These are phyloP conservation scores for Syzygium aromaticum DNA, from an alignment of 345 rosid genomes.

Conservation along the genomic window DNA sequence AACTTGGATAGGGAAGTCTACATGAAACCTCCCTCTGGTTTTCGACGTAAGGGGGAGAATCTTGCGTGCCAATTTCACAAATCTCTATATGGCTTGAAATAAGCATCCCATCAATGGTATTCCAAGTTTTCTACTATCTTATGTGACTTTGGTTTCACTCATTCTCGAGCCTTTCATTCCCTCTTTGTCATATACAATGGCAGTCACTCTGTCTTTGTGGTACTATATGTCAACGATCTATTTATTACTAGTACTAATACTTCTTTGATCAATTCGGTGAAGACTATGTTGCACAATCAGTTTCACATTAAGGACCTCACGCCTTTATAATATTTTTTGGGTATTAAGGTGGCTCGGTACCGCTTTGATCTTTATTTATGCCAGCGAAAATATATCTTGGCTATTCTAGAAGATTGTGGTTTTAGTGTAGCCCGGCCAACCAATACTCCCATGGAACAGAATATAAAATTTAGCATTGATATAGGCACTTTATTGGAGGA, in stretches of 20 bases:
- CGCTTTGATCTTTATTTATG: not conserved
- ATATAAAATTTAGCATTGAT: not conserved
- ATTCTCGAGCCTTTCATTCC: not conserved
- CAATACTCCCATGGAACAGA: not conserved
- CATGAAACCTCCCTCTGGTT: not conserved
- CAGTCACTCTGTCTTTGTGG: not conserved
- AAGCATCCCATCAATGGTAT: not conserved
- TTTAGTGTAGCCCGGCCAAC: not conserved
- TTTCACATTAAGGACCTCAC: conserved; percentile 4
- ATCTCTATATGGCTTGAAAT: not conserved
- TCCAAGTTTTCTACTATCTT: not conserved
- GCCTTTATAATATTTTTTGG: not conserved
- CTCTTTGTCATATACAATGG: not conserved
- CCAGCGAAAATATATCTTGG: not conserved
- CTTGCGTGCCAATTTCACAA: not conserved
- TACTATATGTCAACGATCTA: conserved; percentile 1
- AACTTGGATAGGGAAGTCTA: not conserved
- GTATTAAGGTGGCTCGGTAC: not conserved
- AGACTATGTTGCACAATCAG: not conserved
- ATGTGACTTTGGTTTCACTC: not conserved
- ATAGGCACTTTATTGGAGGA: not conserved
- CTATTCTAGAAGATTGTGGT: not conserved
- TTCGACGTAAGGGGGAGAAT: not conserved
- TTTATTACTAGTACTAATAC: not conserved
- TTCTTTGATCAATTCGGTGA: not conserved